Evolutionary conservation across 2,329 filamentous ascomycete species (phyloP).

Genomic region (Claviceps cyperi): DNA sequence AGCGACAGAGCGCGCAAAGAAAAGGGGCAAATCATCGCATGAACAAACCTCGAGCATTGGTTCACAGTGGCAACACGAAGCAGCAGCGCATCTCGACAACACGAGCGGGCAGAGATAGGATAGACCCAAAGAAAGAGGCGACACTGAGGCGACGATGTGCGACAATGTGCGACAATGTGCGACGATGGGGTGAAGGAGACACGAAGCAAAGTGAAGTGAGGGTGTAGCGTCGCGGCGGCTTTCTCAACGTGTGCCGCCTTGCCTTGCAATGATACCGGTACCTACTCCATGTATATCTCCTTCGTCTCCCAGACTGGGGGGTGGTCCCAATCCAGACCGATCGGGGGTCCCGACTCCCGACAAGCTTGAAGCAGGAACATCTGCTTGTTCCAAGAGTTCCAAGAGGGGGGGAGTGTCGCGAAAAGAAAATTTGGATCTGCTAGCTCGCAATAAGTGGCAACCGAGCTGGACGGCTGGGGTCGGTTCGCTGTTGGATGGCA

Average conservation of each 20-base stretch:
- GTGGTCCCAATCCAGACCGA: background rate
- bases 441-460: background rate
- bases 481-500: background rate
- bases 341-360: background rate
- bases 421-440: slow-evolving; percentile 4
- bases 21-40: background rate
- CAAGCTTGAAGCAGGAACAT: background rate
- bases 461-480: too few relatives aligned
- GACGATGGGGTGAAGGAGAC: background rate
- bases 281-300: background rate
- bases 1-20: background rate
- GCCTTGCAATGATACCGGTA: too few relatives aligned
- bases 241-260: too few relatives aligned
- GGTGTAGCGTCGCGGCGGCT: too few relatives aligned
- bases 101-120: background rate
- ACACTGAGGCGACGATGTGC: background rate
- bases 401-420: background rate
- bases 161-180: background rate
- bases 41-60: slow-evolving; percentile 2
- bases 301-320: background rate
- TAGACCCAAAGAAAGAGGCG: background rate
- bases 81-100: slow-evolving; percentile 3
- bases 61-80: background rate
- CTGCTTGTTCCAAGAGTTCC: too few relatives aligned
- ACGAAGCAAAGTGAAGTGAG: too few relatives aligned